These are phyloP conservation scores for Candida chilensis DNA, from an alignment of 805 yeast species.

Conservation along the genomic window DNA sequence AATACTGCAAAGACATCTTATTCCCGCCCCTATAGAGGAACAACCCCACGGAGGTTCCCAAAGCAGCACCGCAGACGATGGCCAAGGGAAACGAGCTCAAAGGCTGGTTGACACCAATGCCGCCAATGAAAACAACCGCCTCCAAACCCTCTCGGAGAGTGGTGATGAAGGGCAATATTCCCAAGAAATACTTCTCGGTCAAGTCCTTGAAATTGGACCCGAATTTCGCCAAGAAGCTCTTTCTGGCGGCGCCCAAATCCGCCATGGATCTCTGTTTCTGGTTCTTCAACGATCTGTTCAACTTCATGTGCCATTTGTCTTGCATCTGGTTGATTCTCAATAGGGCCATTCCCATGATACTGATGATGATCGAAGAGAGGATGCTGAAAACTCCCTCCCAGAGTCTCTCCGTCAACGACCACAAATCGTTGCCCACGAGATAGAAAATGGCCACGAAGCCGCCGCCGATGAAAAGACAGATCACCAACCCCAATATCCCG, in stretches of 20 bases:
- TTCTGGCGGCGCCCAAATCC: no score
- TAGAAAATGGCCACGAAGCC: slow-evolving; percentile 27
- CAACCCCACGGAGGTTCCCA: slow-evolving; percentile 59
- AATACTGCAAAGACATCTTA: slow-evolving; percentile 65
- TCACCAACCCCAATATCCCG: slow-evolving; percentile 26
- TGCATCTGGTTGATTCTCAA: slow-evolving; percentile 34
- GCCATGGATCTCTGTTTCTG: slow-evolving; percentile 2
- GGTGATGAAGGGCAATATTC: slow-evolving; percentile 77
- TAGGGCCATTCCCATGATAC: slow-evolving; percentile 35
- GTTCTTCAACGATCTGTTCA: slow-evolving; percentile 10
- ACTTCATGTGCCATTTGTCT: slow-evolving; percentile 31
- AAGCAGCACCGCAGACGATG: slow-evolving; percentile 42
- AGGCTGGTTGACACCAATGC: slow-evolving; percentile 72
- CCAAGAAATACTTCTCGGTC: slow-evolving; percentile 55
- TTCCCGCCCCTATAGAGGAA: slow-evolving; percentile 72
- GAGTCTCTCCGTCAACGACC: slow-evolving; percentile 36
- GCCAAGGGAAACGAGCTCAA: slow-evolving; percentile 57
- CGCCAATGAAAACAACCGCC: slow-evolving; percentile 88
- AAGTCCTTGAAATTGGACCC: slow-evolving; percentile 19
- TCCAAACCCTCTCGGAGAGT: slow-evolving; percentile 86
- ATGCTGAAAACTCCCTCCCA: slow-evolving; percentile 39
- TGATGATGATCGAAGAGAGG: slow-evolving; percentile 31
- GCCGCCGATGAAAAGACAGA: slow-evolving; percentile 29
- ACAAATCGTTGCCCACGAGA: slow-evolving; percentile 29
- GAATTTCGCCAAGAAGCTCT: slow-evolving; percentile 4